Conservation (phyloP, 768 basidiomycete genomes). For the Fistulinella prunicolor region DNA sequence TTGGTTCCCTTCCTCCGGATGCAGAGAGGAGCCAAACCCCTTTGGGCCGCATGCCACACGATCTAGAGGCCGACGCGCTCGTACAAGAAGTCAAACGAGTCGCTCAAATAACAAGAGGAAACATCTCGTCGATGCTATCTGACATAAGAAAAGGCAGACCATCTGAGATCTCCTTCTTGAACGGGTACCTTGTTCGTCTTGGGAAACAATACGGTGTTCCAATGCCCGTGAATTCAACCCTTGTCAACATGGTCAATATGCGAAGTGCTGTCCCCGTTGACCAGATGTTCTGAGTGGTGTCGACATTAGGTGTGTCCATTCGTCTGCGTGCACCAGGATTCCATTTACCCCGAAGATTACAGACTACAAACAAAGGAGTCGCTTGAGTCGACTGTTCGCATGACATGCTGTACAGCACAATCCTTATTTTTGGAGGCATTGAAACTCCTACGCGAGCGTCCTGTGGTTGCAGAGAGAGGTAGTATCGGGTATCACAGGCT, state of each 20-base stretch:
- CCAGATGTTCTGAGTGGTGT: constrained; percentile 28
- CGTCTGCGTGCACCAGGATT: background rate
- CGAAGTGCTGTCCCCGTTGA: constrained; percentile 55
- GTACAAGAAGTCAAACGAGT: constrained; percentile 57
- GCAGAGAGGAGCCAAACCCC: constrained; percentile 24
- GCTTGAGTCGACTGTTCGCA: no score
- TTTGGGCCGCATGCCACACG: constrained; percentile 43
- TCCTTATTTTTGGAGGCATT: background rate
- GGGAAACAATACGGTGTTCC: constrained; percentile 55
- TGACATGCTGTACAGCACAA: background rate
- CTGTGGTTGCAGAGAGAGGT: no score
- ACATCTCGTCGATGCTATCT: constrained; percentile 78
- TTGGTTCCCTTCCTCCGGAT: constrained; percentile 23
- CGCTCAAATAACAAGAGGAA: constrained; percentile 53
- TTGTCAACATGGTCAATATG: constrained; percentile 59
- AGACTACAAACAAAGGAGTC: background rate
- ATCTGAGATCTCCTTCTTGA: constrained; percentile 82
- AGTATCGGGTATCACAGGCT: no score
- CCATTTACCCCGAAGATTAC: background rate
- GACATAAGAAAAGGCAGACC: constrained; percentile 59
- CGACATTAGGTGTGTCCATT: constrained; percentile 10
- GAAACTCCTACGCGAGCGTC: no score
- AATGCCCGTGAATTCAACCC: constrained; percentile 55
- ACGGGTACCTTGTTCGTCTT: constrained; percentile 71
- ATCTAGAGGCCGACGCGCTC: constrained; percentile 45